A percentile compares a stretch with the other conserved stretches of the same genome.
Conservation (phyloP, 345 rosid genomes). For the Salix arbutifolia region DNA sequence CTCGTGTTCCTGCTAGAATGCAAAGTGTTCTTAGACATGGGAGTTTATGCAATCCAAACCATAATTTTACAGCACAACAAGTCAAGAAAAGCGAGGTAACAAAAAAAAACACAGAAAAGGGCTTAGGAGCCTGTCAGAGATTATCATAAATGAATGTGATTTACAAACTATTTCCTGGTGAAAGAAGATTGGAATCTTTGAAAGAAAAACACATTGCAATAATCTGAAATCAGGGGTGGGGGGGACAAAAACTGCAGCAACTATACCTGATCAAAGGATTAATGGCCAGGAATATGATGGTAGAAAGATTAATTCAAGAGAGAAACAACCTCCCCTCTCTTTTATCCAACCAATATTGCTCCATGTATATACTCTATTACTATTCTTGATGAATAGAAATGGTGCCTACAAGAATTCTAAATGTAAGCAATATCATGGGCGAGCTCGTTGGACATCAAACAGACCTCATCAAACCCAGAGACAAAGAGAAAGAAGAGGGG, state of each 20-base stretch:
- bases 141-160: conserved; percentile 30
- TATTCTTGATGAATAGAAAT: conserved; percentile 2
- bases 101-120: conserved; percentile 7
- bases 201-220: background rate
- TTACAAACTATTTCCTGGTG: conserved; percentile 29
- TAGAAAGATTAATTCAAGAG: conserved; percentile 12
- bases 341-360: background rate
- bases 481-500: background rate
- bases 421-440: background rate
- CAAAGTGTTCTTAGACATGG: conserved; percentile 9
- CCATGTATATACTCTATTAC: conserved; percentile 5
- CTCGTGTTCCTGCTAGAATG: conserved; percentile 29
- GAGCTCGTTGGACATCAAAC: background rate
- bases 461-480: conserved; percentile 3
- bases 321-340: conserved; percentile 13
- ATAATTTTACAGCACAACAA: background rate
- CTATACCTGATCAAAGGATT: conserved; percentile 9
- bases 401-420: conserved; percentile 3
- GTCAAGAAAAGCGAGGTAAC: background rate
- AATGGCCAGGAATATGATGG: background rate
- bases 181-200: conserved; percentile 36
- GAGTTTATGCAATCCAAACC: background rate
- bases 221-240: background rate
- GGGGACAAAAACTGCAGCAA: background rate
- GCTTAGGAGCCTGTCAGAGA: conserved; percentile 15